Percentiles rank a stretch among this genome's conserved stretches.
These are phyloP conservation scores for Ascochyta viciae-villosae DNA, from an alignment of 2,329 filamentous ascomycete genomes.

Conservation along the genomic window DNA sequence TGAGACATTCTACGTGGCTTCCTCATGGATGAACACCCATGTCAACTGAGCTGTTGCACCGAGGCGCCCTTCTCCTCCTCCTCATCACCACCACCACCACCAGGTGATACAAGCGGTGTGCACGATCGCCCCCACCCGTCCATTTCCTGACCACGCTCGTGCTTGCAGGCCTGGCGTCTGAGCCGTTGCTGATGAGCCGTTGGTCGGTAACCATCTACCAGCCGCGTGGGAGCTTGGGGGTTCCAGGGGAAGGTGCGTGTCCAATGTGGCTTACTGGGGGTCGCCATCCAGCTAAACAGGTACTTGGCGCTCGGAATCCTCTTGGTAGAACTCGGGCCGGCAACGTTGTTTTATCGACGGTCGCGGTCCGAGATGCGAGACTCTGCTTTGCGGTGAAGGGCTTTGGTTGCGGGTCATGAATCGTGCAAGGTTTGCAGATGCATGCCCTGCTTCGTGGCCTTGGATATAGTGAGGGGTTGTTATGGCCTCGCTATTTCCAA, in stretches of 20 bases:
- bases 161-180: not conserved
- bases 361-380: conserved; percentile 7
- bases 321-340: conserved; percentile 8
- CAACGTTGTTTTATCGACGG: not conserved
- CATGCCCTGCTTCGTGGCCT: not conserved
- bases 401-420: not conserved
- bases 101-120: conserved; percentile 16
- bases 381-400: conserved; percentile 3
- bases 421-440: not conserved
- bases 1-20: not conserved
- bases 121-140: conserved; percentile 1
- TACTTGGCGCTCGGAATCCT: not conserved
- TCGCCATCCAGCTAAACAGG: not conserved
- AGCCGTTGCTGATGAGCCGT: conserved; percentile 5
- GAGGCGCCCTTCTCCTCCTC: not conserved
- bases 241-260: conserved; percentile 1
- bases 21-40: not conserved
- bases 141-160: not conserved
- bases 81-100: not conserved
- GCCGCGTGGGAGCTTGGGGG: conserved; percentile 11
- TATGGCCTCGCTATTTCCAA: not conserved
- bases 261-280: conserved; percentile 6
- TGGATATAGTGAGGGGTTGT: not conserved
- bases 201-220: conserved; percentile 9
- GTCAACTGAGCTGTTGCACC: conserved; percentile 6